Evolutionary conservation across 1,284 basidiomycete genomes (phyloP).

Genomic region (Pascua guehoae): DNA sequence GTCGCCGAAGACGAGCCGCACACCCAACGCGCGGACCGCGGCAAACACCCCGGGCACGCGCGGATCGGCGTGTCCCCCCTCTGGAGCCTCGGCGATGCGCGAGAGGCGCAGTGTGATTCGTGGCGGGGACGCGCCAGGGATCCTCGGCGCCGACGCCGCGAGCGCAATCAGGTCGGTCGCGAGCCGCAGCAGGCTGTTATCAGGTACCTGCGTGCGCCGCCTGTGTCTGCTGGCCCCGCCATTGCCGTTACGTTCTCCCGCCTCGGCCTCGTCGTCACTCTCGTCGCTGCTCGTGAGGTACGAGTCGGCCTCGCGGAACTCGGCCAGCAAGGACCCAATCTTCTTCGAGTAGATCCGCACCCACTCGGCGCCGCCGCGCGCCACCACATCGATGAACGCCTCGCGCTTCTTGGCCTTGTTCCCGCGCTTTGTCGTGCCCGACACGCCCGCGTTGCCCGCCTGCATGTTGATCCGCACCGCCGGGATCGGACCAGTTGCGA

Average conservation of each 20-base stretch:
- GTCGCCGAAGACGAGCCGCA: conserved; percentile 67
- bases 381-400: conserved; percentile 65
- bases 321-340: conserved; percentile 66
- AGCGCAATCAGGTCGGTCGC: conserved; percentile 52
- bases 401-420: conserved; percentile 41
- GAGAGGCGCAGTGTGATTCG: conserved; percentile 64
- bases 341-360: conserved; percentile 77
- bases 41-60: conserved; percentile 63
- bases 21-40: conserved; percentile 21
- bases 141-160: conserved; percentile 10
- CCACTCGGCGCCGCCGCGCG: conserved; percentile 69
- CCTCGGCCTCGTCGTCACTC: conserved; percentile 26
- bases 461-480: conserved; percentile 49
- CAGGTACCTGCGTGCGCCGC: neutral
- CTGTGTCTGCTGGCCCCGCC: neutral
- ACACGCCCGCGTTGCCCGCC: conserved; percentile 6
- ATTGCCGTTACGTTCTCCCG: neutral
- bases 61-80: conserved; percentile 47
- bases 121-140: conserved; percentile 31
- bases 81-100: conserved; percentile 56
- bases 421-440: conserved; percentile 9
- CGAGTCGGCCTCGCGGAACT: conserved; percentile 76
- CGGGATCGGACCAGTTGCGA: conserved; percentile 58
- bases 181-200: conserved; percentile 23
- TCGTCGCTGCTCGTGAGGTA: conserved; percentile 56